phyloP scores from a whole-genome alignment of 345 rosid species.

The Turritis glabra region DNA sequence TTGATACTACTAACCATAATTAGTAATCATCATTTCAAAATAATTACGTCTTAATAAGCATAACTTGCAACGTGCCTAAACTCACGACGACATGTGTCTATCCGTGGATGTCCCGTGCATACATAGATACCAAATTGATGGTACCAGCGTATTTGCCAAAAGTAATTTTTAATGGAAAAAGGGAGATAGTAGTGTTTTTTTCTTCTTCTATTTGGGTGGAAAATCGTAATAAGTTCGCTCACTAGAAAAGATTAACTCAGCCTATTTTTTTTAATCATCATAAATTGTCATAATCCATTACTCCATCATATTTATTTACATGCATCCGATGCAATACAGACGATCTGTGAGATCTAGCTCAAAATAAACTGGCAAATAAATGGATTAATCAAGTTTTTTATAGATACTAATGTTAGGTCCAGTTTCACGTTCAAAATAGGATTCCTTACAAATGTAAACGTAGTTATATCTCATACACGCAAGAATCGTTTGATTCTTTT shows the following conservation, averaged over 20 bases:
- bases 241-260: neutral
- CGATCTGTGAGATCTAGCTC: too few relatives aligned
- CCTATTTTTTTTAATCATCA: neutral
- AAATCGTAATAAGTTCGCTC: neutral
- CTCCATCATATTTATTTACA: neutral
- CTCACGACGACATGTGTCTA: conserved; percentile 28
- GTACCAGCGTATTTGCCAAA: conserved; percentile 8
- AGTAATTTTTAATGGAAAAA: neutral
- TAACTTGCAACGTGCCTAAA: conserved; percentile 32
- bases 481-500: neutral
- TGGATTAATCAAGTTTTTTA: too few relatives aligned
- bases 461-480: neutral
- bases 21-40: conserved; percentile 29
- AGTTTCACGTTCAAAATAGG: neutral
- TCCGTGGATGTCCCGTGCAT: conserved; percentile 23
- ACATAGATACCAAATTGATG: conserved; percentile 25
- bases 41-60: conserved; percentile 23
- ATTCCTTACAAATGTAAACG: neutral
- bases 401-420: too few relatives aligned
- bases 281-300: neutral
- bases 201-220: neutral
- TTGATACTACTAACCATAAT: conserved; percentile 33
- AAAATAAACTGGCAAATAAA: too few relatives aligned
- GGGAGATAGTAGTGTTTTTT: neutral
- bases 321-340: neutral